phyloP scores from a whole-genome alignment of 495 filamentous ascomycete species.

The Tuber indicum region DNA sequence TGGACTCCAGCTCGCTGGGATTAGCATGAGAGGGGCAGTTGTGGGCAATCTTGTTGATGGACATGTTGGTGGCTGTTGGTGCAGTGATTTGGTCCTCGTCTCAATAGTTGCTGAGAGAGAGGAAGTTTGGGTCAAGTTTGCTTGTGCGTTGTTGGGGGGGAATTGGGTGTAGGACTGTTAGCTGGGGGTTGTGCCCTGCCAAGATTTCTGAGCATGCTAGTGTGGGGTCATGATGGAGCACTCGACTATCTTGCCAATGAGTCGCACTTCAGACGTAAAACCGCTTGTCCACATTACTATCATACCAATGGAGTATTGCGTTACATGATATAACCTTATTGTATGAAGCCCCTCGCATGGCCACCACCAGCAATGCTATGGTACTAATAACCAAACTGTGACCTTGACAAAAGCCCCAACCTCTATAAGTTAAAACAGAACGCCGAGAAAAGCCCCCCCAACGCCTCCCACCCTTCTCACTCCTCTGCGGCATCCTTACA shows the following conservation, averaged over 20 bases:
- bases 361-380: neutral
- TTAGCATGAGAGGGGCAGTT: conserved; percentile 90
- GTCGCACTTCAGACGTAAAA: neutral
- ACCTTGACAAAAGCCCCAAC: neutral
- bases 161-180: conserved; percentile 8
- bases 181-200: conserved; percentile 9
- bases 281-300: neutral
- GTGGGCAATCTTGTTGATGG: conserved; percentile 93
- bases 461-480: conserved; percentile 22
- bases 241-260: neutral
- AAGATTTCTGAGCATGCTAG: neutral
- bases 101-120: neutral
- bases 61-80: conserved; percentile 50
- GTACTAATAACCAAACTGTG: neutral
- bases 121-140: neutral
- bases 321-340: neutral
- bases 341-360: neutral
- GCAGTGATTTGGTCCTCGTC: neutral
- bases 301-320: neutral
- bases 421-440: neutral
- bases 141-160: neutral
- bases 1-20: conserved; percentile 91
- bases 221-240: neutral
- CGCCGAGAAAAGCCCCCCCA: neutral
- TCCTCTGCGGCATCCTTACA: conserved; percentile 27